Evolutionary conservation across 2,329 filamentous ascomycete genomes (phyloP), one percentile per base, ranked within the genome.

Genomic region (Didymellaceae sp.): DNA sequence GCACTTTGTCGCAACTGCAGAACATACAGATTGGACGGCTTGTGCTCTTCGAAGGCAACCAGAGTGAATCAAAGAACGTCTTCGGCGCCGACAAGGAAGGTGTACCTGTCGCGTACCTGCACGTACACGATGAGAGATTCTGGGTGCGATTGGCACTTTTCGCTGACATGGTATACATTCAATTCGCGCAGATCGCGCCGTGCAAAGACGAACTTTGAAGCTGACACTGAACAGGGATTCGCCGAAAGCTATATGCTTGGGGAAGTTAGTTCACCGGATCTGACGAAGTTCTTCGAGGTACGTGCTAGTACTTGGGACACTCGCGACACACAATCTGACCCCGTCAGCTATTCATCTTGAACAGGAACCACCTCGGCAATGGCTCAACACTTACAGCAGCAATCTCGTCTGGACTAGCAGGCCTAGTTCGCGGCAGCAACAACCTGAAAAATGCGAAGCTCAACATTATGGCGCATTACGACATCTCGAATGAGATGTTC

Each of bases 401-500:
- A 38, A 64, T 89, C 22, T 82, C 82, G 1, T 78, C 79, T 5
- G 80, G 82, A 3, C 69, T 88, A 31, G 81, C 83, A 3, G 82
- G 80, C 38, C 66, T 89, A 26, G 58, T 78, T 11, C 68, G 77
- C 38, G 68, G 73, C 34, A 78, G 74, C 34, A 79, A 79, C 62
- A 78, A 76, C 43, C 73, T 79, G 13, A 72, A 74, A 45, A 79
- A 78, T 49, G 82, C 86, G 9, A 65, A 63, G 9, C 75, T 88
- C 33, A 89, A 91, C 65, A 85, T 88, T 43, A 82, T 82, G 2
- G 86, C 86, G 4, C 88, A 91, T 58, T 91, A 91, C 67, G 87
- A 91, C 62, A 88, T 90, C 55, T 86, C 83, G 57, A 90, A 90
- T 63, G 84, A 86, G 50, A 88, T 90, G 85, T 90, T 90, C 61